Base-by-base conservation (phyloP, 1,284 basidiomycete genomes). In the Cutaneotrichosporon cavernicola region DNA sequence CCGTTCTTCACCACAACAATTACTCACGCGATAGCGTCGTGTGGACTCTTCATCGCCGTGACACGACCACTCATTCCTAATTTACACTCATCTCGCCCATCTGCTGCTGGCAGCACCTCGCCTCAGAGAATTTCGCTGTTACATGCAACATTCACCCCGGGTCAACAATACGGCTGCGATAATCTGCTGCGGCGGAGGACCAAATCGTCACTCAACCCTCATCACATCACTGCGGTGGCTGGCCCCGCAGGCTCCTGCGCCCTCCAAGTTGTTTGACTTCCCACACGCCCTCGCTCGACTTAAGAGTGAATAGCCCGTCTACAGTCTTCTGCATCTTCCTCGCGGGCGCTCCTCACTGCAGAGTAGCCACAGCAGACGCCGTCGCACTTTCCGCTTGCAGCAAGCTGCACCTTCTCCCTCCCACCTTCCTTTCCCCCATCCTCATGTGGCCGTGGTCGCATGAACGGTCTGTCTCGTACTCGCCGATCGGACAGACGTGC, bases 401-500 rank as follows among this genome's bases (percentile, higher is more conserved):
- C 26, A 26, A 26, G 26, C 26, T 26, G 26, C 26, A 26, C 13
- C 38, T 14, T 49, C 47, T 9, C 47, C 22, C 50, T 1, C 26
- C 22, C 51, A 34, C 10, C 51, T 18, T 14, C 51, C 22, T 14
- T 50, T 18, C 22, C 13, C 30, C 14, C 49, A 22, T 16, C 14
- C 18, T 30, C 31, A 36, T n/a, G 31, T 55, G 30, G 52, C 34
- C 16, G 31, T 40, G 32, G 55, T 56, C 56, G 38, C 22, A 16
- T 32, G 38, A 46, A 31, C 56, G 14, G 13, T 34, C 16, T 18
- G 4, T 3, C 22, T 21, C 14, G 5, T 58, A 58, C 31, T 18
- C 43, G 46, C 57, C 43, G 18, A 16, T 58, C 18, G 31, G 57
- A 31, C 57, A 58, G 47, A 32, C 49, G 16, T 32, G 38, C 38